Evolutionary conservation across 306 rosid species (phyloP).

Genomic region (Gillenia trifoliata): DNA sequence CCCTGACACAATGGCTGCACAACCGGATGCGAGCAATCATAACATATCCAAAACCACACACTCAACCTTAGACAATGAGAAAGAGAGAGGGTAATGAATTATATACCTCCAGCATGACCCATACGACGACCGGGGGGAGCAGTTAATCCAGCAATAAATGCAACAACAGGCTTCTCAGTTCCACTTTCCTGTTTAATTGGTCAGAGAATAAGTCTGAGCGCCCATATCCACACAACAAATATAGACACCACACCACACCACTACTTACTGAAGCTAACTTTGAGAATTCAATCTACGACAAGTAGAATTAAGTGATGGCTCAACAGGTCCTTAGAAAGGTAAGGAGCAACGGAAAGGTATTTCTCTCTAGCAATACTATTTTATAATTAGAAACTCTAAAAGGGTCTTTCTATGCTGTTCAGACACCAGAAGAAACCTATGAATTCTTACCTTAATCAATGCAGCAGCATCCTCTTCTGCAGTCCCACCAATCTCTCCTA

Average conservation of each 20-base stretch:
- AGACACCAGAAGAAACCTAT: not conserved
- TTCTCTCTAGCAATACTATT: not conserved
- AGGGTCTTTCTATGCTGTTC: not conserved
- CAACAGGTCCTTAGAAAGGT: not conserved
- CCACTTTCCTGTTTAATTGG: slow-evolving; percentile 77
- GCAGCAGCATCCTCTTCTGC: slow-evolving; percentile 99
- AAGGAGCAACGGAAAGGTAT: not conserved
- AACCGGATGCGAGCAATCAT: slow-evolving; percentile 11
- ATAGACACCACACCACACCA: not conserved
- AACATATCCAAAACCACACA: not conserved
- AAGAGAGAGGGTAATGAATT: not conserved
- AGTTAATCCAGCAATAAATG: slow-evolving; percentile 95
- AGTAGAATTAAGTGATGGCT: not conserved
- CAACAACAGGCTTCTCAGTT: slow-evolving; percentile 91
- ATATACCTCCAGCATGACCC: slow-evolving; percentile 99
- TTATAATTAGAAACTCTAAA: not conserved
- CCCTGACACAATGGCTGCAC: slow-evolving; percentile 95
- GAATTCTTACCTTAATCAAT: slow-evolving; percentile 65
- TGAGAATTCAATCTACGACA: not conserved
- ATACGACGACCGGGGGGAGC: slow-evolving; percentile 99
- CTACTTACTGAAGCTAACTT: not conserved
- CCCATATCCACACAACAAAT: not conserved
- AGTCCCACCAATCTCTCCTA: slow-evolving; percentile 99
- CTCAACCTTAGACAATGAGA: not conserved
- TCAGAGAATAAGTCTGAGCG: not conserved